Conservation (phyloP, 768 basidiomycete species). For the Brasilioporus rufonigricans region DNA sequence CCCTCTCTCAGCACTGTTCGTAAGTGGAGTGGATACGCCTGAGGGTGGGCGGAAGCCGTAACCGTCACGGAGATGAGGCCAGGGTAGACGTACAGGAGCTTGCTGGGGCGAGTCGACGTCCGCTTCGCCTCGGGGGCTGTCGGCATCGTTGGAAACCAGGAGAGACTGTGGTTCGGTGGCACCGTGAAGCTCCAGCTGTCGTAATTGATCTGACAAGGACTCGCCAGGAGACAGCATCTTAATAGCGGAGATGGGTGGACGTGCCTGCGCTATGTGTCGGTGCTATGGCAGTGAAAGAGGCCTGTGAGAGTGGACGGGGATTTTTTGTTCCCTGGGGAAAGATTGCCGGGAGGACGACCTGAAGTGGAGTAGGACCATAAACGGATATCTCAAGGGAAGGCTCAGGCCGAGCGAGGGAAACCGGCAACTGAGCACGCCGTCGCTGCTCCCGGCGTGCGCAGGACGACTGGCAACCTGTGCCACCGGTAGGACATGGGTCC, state of each 20-base stretch:
- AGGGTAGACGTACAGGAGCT: slow-evolving; percentile 17
- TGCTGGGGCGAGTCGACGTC: slow-evolving; percentile 15
- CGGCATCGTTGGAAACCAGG: slow-evolving; percentile 4
- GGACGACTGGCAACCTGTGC: slow-evolving; percentile 21
- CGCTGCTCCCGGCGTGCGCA: neutral
- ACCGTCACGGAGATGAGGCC: slow-evolving; percentile 59
- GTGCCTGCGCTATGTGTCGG: no score
- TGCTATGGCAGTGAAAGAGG: no score
- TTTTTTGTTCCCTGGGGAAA: neutral
- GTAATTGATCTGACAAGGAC: slow-evolving; percentile 45
- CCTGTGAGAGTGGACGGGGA: no score
- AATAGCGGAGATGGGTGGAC: neutral
- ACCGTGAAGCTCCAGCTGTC: slow-evolving; percentile 41
- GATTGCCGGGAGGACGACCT: slow-evolving; percentile 4
- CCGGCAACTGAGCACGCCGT: slow-evolving; percentile 10
- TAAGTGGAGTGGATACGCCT: slow-evolving; percentile 61
- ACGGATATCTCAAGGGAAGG: slow-evolving; percentile 25
- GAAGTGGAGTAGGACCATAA: slow-evolving; percentile 19
- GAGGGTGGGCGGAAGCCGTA: slow-evolving; percentile 80
- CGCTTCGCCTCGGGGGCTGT: slow-evolving; percentile 6
- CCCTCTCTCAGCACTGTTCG: slow-evolving; percentile 22
- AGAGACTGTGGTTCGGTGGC: slow-evolving; percentile 2
- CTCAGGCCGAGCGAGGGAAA: neutral
- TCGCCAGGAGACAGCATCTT: slow-evolving; percentile 34
- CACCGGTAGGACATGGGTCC: slow-evolving; percentile 6